Conservation (phyloP, 108 stramenopile species). For the Mayamaea pseudoterrestris region DNA sequence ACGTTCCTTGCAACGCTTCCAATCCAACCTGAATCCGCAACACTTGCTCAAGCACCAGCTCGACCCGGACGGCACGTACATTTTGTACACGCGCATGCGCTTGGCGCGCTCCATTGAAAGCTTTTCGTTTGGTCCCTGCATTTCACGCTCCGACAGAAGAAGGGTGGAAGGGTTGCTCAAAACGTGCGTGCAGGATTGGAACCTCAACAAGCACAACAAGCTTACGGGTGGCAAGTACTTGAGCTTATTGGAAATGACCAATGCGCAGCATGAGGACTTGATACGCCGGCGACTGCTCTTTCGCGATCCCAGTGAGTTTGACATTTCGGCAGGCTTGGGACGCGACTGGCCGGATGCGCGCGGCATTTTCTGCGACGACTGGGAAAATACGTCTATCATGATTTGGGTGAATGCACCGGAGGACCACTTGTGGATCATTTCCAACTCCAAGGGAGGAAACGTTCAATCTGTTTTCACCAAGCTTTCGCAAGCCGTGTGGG, state of each 20-base stretch:
- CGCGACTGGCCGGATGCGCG: constrained; percentile 85
- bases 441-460: constrained; percentile 74
- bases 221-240: constrained; percentile 46
- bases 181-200: constrained; percentile 16
- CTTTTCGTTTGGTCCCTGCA: constrained; percentile 67
- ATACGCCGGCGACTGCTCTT: constrained; percentile 70
- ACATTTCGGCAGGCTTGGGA: constrained; percentile 55
- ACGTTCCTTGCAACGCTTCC: constrained; percentile 36
- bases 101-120: constrained; percentile 75
- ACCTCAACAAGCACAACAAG: too few species aligned
- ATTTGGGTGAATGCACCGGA: constrained; percentile 90
- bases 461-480: constrained; percentile 78
- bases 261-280: constrained; percentile 61
- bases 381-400: constrained; percentile 68
- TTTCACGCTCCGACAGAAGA: constrained; percentile 43
- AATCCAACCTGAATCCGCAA: constrained; percentile 53
- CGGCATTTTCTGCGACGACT: constrained; percentile 50
- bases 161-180: constrained; percentile 23
- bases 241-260: constrained; percentile 70
- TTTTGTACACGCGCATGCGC: constrained; percentile 81
- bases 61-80: constrained; percentile 56
- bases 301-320: constrained; percentile 76
- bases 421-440: constrained; percentile 84
- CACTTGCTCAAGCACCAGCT: constrained; percentile 45
- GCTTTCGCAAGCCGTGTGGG: constrained; percentile 36